These are phyloP conservation scores for Volvox carteri DNA, from an alignment of 163 green algal genomes.

Conservation along the genomic window DNA sequence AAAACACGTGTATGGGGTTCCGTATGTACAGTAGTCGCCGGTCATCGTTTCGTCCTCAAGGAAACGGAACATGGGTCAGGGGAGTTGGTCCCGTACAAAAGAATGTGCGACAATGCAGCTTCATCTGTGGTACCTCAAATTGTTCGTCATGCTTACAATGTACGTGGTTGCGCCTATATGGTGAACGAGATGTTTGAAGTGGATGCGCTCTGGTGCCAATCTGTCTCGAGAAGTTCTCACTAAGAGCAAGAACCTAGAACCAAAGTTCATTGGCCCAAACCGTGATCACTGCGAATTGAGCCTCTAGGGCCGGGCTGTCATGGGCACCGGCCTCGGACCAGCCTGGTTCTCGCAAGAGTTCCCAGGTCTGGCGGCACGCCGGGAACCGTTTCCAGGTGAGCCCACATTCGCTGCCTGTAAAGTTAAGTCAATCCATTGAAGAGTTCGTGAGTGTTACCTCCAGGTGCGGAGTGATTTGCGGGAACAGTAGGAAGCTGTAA, in stretches of 20 bases:
- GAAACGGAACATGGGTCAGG: too few relatives aligned
- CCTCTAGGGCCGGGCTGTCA: background rate
- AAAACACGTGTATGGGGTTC: too few relatives aligned
- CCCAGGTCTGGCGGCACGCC: conserved; percentile 44
- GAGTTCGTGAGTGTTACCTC: background rate
- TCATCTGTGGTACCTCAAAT: too few relatives aligned
- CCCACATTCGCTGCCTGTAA: background rate
- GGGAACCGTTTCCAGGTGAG: conserved; percentile 64
- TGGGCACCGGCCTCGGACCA: conserved; percentile 40
- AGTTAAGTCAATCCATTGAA: background rate
- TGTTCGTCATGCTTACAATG: too few relatives aligned
- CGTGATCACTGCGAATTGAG: conserved; percentile 10
- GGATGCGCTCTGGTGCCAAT: background rate
- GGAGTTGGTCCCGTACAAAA: too few relatives aligned
- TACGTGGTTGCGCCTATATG: too few relatives aligned
- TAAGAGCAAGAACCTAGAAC: background rate
- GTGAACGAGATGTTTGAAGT: too few relatives aligned
- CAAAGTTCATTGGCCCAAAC: conserved; percentile 1
- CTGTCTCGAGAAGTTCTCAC: conserved; percentile 5
- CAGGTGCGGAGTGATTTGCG: background rate
- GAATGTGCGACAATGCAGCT: too few relatives aligned
- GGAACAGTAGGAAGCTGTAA: background rate
- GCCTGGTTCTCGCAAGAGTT: conserved; percentile 63
- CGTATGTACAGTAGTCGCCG: too few relatives aligned
- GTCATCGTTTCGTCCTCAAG: too few relatives aligned